These are phyloP conservation scores for Kodamaea suecica DNA, from an alignment of 1,139 yeast genomes.

Conservation along the genomic window DNA sequence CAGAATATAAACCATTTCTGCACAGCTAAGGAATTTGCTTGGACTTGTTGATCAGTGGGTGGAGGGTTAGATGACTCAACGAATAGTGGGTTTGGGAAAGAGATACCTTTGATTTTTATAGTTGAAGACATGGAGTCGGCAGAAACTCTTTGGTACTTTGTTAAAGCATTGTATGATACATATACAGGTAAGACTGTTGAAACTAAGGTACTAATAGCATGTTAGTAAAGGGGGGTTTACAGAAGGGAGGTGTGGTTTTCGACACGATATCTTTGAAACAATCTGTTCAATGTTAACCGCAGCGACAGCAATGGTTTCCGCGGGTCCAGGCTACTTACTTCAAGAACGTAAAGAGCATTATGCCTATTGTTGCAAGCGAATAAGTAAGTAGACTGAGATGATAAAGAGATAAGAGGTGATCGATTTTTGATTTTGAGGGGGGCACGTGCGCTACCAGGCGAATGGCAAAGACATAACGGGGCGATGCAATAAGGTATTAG, in stretches of 20 bases:
- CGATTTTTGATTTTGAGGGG: conserved; percentile 1
- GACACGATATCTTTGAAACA: too few species aligned
- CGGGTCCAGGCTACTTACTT: conserved; percentile 12
- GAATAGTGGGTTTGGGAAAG: conserved; percentile 30
- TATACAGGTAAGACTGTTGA: conserved; percentile 51
- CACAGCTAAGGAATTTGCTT: conserved; percentile 34
- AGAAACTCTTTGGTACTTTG: conserved; percentile 30
- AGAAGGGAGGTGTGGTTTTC: too few species aligned
- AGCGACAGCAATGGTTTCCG: too few species aligned
- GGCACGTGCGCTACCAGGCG: neutral
- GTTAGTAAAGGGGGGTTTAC: neutral
- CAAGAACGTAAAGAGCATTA: conserved; percentile 13
- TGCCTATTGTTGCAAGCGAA: conserved; percentile 3
- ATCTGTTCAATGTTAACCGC: too few species aligned
- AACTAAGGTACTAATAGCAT: conserved; percentile 27
- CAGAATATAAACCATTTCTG: conserved; percentile 62
- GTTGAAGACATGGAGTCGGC: conserved; percentile 25
- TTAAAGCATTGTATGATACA: conserved; percentile 52
- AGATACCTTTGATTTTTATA: conserved; percentile 34
- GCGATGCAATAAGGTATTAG: too few species aligned
- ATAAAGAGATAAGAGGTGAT: conserved; percentile 2
- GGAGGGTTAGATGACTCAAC: conserved; percentile 13
- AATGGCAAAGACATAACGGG: too few species aligned
- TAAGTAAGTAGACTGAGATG: too few species aligned
- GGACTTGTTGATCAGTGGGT: conserved; percentile 17